Conservation (phyloP, 495 filamentous ascomycete species). For the Neurospora sublineolata region DNA sequence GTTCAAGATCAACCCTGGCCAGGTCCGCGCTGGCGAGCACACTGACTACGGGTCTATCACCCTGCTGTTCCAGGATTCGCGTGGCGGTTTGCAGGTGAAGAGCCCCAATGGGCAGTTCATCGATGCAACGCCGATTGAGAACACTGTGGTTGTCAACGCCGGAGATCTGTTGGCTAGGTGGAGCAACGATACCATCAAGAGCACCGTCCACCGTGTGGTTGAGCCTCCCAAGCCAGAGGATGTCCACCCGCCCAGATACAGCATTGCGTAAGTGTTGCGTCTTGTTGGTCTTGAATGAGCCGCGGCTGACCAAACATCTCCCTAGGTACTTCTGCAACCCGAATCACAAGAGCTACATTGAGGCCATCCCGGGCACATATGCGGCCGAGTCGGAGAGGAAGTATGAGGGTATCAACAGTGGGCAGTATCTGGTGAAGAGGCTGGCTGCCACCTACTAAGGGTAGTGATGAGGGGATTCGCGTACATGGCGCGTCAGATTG, state of each 20-base stretch:
- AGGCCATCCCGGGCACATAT: slow-evolving; percentile 80
- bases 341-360: slow-evolving; percentile 65
- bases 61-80: slow-evolving; percentile 75
- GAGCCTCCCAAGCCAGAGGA: slow-evolving; percentile 53
- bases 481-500: neutral
- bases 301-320: slow-evolving; percentile 4
- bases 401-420: slow-evolving; percentile 66
- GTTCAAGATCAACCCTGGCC: slow-evolving; percentile 57
- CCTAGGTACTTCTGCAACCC: slow-evolving; percentile 81
- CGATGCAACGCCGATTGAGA: slow-evolving; percentile 70
- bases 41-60: slow-evolving; percentile 86
- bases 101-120: slow-evolving; percentile 68
- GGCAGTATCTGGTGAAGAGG: slow-evolving; percentile 73
- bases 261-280: slow-evolving; percentile 45
- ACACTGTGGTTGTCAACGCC: slow-evolving; percentile 82
- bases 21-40: slow-evolving; percentile 78
- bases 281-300: neutral
- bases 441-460: slow-evolving; percentile 57
- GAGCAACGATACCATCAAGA: slow-evolving; percentile 83
- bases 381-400: slow-evolving; percentile 58
- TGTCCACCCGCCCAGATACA: slow-evolving; percentile 52
- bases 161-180: slow-evolving; percentile 81
- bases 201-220: slow-evolving; percentile 81
- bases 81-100: slow-evolving; percentile 76
- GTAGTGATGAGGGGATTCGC: neutral